A percentile compares a stretch with the other conserved stretches of the same genome.
phyloP scores from a whole-genome alignment of 345 rosid species.

The Brassica carinata region DNA sequence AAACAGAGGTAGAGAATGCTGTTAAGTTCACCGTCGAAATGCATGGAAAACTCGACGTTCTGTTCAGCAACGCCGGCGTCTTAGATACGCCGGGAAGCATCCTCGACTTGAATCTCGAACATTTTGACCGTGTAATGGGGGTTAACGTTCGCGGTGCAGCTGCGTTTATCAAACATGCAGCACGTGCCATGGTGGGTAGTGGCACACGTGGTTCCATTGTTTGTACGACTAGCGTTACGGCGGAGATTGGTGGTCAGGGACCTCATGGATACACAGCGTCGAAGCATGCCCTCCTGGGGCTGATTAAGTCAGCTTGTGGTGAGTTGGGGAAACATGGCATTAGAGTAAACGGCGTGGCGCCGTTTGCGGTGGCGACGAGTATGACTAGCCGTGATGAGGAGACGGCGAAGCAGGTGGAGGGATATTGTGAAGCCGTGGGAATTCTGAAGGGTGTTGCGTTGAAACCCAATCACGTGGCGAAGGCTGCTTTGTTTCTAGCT shows the following conservation, averaged over 20 bases:
- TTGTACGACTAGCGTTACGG: slow-evolving; percentile 63
- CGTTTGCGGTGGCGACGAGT: slow-evolving; percentile 69
- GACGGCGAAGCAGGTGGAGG: slow-evolving; percentile 51
- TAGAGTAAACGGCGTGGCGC: slow-evolving; percentile 77
- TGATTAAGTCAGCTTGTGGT: slow-evolving; percentile 65
- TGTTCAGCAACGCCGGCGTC: slow-evolving; percentile 83
- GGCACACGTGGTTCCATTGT: slow-evolving; percentile 68
- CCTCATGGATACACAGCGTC: slow-evolving; percentile 73
- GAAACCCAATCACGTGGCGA: slow-evolving; percentile 62
- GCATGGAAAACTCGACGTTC: slow-evolving; percentile 59
- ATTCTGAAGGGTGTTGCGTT: slow-evolving; percentile 69
- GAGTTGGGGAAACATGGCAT: slow-evolving; percentile 83
- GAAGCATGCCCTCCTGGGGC: slow-evolving; percentile 69
- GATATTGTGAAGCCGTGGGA: slow-evolving; percentile 29
- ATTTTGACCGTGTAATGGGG: slow-evolving; percentile 59
- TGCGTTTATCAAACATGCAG: slow-evolving; percentile 46
- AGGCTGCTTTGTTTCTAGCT: slow-evolving; percentile 71
- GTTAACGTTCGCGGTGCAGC: slow-evolving; percentile 76
- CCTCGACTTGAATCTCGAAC: slow-evolving; percentile 56
- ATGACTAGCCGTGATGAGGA: slow-evolving; percentile 51
- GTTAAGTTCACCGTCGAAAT: slow-evolving; percentile 52
- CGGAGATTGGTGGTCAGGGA: slow-evolving; percentile 57
- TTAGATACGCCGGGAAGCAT: slow-evolving; percentile 56
- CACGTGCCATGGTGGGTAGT: slow-evolving; percentile 64
- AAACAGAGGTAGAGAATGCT: slow-evolving; percentile 62